Conservation (phyloP, 106 monocot species). For the Vanilla planifolia region DNA sequence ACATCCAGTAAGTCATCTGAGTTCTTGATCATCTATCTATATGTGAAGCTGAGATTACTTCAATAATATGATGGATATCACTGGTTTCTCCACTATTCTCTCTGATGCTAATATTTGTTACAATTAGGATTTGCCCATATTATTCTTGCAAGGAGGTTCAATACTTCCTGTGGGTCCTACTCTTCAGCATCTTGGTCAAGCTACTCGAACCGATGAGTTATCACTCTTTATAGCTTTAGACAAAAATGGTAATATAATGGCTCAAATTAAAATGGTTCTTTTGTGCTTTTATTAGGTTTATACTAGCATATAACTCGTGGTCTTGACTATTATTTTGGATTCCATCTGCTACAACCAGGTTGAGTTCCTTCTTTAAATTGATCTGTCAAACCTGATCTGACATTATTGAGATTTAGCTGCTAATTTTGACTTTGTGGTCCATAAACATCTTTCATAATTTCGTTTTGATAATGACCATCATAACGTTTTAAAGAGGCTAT, state of each 20-base stretch:
- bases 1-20: conserved; percentile 69
- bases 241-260: conserved; percentile 65
- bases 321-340: too few species aligned
- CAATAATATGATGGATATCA: neutral
- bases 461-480: too few species aligned
- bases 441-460: too few species aligned
- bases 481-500: too few species aligned
- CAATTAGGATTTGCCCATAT: conserved; percentile 78
- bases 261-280: too few species aligned
- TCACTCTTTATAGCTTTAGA: conserved; percentile 74
- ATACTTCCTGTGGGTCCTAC: conserved; percentile 84
- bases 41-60: neutral
- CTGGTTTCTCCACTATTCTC: conserved; percentile 4
- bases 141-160: conserved; percentile 91
- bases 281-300: too few species aligned
- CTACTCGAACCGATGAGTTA: conserved; percentile 57
- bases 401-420: too few species aligned
- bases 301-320: too few species aligned
- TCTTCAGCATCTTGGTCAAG: conserved; percentile 80
- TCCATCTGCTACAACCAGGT: too few species aligned
- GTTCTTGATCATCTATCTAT: neutral
- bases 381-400: too few species aligned
- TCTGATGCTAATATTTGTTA: neutral
- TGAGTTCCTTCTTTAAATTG: too few species aligned
- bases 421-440: too few species aligned